These are phyloP conservation scores for Fusarium aywerte DNA, from an alignment of 2,329 filamentous ascomycete species.

Conservation along the genomic window DNA sequence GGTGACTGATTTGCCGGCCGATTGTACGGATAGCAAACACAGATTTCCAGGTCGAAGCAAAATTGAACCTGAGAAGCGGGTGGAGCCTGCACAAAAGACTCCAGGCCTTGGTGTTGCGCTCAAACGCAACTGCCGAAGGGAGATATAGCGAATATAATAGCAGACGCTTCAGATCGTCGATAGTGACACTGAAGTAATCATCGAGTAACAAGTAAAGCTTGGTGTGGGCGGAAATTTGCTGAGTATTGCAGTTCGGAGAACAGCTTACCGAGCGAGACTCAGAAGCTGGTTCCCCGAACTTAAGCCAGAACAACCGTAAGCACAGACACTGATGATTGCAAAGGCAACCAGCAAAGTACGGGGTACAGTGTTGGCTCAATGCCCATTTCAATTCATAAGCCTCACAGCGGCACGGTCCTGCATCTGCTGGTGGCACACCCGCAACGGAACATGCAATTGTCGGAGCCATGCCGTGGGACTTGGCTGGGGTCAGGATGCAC, in stretches of 20 bases:
- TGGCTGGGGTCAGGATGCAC: slow-evolving; percentile 29
- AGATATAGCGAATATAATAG: not conserved
- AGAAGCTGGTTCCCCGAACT: slow-evolving; percentile 7
- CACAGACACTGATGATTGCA: slow-evolving; percentile 5
- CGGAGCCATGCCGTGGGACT: slow-evolving; percentile 22
- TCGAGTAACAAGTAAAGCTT: slow-evolving; percentile 2
- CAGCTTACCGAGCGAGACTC: not conserved
- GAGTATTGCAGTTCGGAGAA: not conserved
- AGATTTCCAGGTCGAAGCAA: slow-evolving; percentile 3
- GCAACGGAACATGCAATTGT: slow-evolving; percentile 20
- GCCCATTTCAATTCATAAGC: slow-evolving; percentile 26
- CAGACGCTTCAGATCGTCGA: not conserved
- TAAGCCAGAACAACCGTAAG: not conserved
- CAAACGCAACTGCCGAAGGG: not conserved
- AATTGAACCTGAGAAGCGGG: not conserved
- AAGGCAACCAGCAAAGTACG: not conserved
- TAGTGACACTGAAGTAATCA: slow-evolving; percentile 10
- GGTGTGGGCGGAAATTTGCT: not conserved
- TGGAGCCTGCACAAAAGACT: not conserved
- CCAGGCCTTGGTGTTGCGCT: not conserved
- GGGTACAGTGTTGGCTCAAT: slow-evolving; percentile 17
- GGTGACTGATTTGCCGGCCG: not conserved
- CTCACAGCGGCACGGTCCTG: slow-evolving; percentile 23
- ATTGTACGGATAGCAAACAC: not conserved
- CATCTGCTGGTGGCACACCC: slow-evolving; percentile 18